Conservation (phyloP, 495 filamentous ascomycete genomes). For the Hypoxylon subgilvum region DNA sequence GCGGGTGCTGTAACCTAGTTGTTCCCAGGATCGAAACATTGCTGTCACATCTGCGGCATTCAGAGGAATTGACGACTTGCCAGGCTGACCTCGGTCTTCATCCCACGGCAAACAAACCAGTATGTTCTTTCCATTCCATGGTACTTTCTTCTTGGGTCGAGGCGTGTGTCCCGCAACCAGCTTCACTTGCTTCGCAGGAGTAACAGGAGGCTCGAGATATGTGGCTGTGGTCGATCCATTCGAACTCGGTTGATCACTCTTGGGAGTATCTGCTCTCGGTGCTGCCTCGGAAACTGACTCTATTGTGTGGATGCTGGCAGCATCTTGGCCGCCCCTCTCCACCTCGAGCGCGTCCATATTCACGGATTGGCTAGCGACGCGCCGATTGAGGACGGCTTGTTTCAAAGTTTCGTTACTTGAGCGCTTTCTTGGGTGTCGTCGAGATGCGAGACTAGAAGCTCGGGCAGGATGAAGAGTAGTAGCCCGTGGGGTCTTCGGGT, state of each 20-base stretch:
- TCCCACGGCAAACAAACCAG: slow-evolving; percentile 72
- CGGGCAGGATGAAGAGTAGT: slow-evolving; percentile 50
- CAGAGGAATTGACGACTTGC: slow-evolving; percentile 65
- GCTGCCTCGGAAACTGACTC: slow-evolving; percentile 34
- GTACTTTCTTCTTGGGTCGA: slow-evolving; percentile 59
- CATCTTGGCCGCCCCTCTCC: slow-evolving; percentile 42
- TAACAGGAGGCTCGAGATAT: slow-evolving; percentile 51
- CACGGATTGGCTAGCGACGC: slow-evolving; percentile 32
- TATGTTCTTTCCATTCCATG: slow-evolving; percentile 77
- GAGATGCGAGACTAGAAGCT: slow-evolving; percentile 40
- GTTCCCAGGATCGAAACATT: slow-evolving; percentile 72
- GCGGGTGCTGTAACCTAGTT: slow-evolving; percentile 73
- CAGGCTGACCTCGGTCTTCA: slow-evolving; percentile 66
- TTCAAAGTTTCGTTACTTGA: slow-evolving; percentile 70
- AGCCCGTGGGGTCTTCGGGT: slow-evolving; percentile 48
- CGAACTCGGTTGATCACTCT: slow-evolving; percentile 20
- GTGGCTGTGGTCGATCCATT: slow-evolving; percentile 37
- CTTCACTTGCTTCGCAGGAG: slow-evolving; percentile 45
- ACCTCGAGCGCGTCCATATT: slow-evolving; percentile 48
- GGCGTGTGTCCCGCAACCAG: slow-evolving; percentile 45
- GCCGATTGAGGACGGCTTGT: slow-evolving; percentile 61
- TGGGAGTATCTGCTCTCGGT: slow-evolving; percentile 39
- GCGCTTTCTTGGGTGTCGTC: slow-evolving; percentile 52
- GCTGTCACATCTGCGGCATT: slow-evolving; percentile 64
- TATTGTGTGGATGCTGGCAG: slow-evolving; percentile 38